Evolutionary conservation across 768 basidiomycete species (phyloP).

Genomic region (Suillus variegatus): DNA sequence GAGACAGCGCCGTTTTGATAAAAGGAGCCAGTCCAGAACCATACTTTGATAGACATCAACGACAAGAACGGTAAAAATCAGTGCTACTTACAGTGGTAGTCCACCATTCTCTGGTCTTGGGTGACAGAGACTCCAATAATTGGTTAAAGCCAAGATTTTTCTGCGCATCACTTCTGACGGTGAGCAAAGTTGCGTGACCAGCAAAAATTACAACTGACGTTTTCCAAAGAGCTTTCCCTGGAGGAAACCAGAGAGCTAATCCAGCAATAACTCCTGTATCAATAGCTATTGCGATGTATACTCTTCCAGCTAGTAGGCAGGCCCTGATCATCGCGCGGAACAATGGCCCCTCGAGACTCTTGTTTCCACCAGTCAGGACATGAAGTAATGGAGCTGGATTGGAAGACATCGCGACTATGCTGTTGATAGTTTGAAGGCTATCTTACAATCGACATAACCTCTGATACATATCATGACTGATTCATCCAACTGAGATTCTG

Average conservation of each 20-base stretch:
- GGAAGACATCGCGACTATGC: background rate
- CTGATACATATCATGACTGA: background rate
- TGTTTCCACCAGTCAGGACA: background rate
- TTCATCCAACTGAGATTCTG: background rate
- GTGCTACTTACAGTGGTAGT: background rate
- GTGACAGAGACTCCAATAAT: background rate
- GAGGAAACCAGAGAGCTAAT: slow-evolving; percentile 1
- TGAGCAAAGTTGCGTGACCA: background rate
- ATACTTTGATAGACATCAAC: background rate
- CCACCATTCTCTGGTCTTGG: background rate
- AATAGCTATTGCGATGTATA: background rate
- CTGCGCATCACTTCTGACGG: background rate
- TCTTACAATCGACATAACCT: background rate
- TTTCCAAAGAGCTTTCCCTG: background rate
- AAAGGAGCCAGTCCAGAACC: background rate
- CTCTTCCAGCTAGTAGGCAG: background rate
- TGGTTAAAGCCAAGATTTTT: background rate
- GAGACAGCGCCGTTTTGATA: background rate
- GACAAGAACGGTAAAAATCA: background rate
- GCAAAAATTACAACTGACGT: background rate
- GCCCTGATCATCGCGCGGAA: background rate
- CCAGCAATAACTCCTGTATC: background rate
- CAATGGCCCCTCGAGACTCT: background rate
- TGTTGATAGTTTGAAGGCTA: background rate
- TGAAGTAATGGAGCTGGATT: background rate